These are phyloP conservation scores for Acer negundo DNA, from an alignment of 345 rosid genomes.

Conservation along the genomic window DNA sequence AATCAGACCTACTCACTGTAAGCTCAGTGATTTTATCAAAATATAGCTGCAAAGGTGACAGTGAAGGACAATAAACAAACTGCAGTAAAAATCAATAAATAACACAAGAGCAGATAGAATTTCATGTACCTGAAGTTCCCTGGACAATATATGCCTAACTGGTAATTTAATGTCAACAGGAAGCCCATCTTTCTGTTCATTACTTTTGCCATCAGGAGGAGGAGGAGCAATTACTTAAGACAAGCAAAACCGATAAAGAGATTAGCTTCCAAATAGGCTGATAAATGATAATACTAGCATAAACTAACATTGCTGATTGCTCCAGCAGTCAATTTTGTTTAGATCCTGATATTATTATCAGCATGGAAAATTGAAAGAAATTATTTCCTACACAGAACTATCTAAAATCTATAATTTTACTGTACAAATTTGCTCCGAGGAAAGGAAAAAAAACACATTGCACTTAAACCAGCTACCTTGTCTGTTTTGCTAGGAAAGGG, in stretches of 20 bases:
- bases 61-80: neutral
- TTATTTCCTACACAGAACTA: neutral
- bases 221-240: slow-evolving; percentile 69
- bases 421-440: neutral
- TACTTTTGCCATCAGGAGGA: slow-evolving; percentile 49
- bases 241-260: slow-evolving; percentile 19
- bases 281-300: neutral
- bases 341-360: slow-evolving; percentile 7
- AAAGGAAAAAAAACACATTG: neutral
- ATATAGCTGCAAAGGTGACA: slow-evolving; percentile 67
- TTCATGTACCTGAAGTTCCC: slow-evolving; percentile 82
- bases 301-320: slow-evolving; percentile 11
- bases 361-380: neutral
- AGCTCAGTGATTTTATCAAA: slow-evolving; percentile 96
- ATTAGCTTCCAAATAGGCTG: slow-evolving; percentile 22
- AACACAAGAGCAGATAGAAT: neutral
- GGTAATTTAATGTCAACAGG: slow-evolving; percentile 86
- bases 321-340: slow-evolving; percentile 1
- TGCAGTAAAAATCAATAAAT: slow-evolving; percentile 2
- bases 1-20: slow-evolving; percentile 68
- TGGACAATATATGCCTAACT: slow-evolving; percentile 81
- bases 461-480: neutral
- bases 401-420: neutral
- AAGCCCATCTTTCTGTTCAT: slow-evolving; percentile 68
- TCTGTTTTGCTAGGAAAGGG: neutral